These are phyloP conservation scores for Helotiales sp. DNA, from an alignment of 2,329 filamentous ascomycete species.

Conservation along the genomic window DNA sequence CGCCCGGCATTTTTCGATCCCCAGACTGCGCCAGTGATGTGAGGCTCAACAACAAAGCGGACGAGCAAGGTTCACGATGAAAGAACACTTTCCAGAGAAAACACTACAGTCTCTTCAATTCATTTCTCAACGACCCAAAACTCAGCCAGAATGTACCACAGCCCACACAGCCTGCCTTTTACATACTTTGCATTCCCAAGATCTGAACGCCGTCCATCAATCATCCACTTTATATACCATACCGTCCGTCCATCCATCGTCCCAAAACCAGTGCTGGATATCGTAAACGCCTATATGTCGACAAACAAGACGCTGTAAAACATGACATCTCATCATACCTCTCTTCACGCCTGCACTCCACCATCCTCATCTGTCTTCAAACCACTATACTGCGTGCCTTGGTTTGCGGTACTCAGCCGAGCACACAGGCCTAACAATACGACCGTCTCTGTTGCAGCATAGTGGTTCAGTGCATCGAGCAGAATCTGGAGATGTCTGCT, in stretches of 20 bases:
- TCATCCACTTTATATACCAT: background rate
- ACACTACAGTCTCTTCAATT: background rate
- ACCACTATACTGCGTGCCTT: slow-evolving; percentile 70
- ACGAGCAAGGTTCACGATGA: background rate
- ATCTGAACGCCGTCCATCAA: slow-evolving; percentile 7
- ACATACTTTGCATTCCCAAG: slow-evolving; percentile 7
- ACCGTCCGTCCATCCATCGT: background rate
- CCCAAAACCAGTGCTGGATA: slow-evolving; percentile 21
- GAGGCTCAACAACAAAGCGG: background rate
- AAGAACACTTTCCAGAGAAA: background rate
- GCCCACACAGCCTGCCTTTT: background rate
- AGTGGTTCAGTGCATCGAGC: slow-evolving; percentile 94
- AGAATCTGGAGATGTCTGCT: slow-evolving; percentile 90
- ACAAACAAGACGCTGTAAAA: slow-evolving; percentile 11
- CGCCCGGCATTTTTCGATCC: slow-evolving; percentile 9
- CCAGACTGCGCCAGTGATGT: background rate
- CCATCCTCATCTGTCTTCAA: slow-evolving; percentile 62
- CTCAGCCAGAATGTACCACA: background rate
- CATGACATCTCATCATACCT: slow-evolving; percentile 10
- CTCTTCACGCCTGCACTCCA: slow-evolving; percentile 30
- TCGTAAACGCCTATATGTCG: slow-evolving; percentile 18
- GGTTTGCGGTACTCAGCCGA: slow-evolving; percentile 78
- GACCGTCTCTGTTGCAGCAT: slow-evolving; percentile 95
- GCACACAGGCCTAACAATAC: slow-evolving; percentile 89
- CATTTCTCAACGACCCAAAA: background rate